Conservation (phyloP, 2,329 filamentous ascomycete species). For the Sporothrix inflata region DNA sequence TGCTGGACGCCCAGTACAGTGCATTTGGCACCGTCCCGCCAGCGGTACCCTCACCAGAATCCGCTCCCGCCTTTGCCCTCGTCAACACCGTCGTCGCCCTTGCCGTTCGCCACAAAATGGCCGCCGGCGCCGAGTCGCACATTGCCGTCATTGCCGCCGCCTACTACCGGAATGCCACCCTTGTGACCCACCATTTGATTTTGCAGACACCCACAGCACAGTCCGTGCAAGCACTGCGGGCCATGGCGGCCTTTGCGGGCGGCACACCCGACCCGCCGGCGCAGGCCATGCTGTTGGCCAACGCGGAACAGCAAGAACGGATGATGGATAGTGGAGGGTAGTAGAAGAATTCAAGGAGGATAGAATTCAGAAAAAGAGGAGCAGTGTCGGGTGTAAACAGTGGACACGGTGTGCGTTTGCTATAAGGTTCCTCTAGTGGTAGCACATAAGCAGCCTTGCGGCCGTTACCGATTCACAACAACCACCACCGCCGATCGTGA, state of each 20-base stretch:
- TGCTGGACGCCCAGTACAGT: not conserved
- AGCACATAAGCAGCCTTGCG: too few species aligned
- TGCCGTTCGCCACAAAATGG: constrained; percentile 14
- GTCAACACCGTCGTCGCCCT: not conserved
- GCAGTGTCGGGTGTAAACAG: too few species aligned
- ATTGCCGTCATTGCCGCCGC: not conserved
- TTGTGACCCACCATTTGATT: not conserved
- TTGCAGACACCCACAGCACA: not conserved
- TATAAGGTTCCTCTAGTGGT: too few species aligned
- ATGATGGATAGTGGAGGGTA: not conserved
- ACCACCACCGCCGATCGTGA: too few species aligned
- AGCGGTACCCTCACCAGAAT: not conserved
- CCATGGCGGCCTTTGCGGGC: not conserved
- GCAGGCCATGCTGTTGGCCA: not conserved
- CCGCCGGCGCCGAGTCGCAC: not conserved
- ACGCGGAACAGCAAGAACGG: not conserved
- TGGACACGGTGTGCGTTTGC: too few species aligned
- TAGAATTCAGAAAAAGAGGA: too few species aligned
- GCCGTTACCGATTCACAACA: too few species aligned
- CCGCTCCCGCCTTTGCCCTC: not conserved
- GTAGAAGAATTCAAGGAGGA: too few species aligned
- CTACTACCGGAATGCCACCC: not conserved
- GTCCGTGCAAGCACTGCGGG: not conserved
- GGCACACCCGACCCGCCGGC: not conserved
- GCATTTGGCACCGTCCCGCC: not conserved